phyloP scores from a whole-genome alignment of 2,329 filamentous ascomycete genomes.

The Aspergillus sp. region DNA sequence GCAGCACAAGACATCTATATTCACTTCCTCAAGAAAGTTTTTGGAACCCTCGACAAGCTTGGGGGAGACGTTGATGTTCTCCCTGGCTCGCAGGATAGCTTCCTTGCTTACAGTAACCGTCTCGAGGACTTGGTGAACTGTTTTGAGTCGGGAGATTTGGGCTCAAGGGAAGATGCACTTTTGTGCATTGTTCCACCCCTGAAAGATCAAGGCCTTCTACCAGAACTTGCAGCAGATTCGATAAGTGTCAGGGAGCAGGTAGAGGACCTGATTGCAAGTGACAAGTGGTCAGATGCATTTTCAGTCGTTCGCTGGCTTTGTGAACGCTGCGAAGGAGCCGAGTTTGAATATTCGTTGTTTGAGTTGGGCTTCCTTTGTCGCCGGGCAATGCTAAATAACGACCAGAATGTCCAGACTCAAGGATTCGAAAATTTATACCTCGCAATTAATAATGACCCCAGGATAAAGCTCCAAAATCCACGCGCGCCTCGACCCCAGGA shows the following conservation, averaged over 20 bases:
- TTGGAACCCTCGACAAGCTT: conserved; percentile 6
- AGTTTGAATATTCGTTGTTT: conserved; percentile 19
- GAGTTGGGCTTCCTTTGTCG: conserved; percentile 22
- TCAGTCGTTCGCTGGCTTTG: conserved; percentile 19
- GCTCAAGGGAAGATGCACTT: conserved; percentile 26
- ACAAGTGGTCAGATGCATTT: conserved; percentile 19
- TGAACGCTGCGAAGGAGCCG: conserved; percentile 14
- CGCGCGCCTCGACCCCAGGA: neutral
- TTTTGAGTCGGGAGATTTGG: conserved; percentile 19
- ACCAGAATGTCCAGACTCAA: conserved; percentile 3
- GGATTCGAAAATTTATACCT: conserved; percentile 3
- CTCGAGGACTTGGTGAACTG: conserved; percentile 20
- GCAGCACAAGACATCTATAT: conserved; percentile 31
- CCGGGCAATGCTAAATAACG: conserved; percentile 14
- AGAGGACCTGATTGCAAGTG: conserved; percentile 1
- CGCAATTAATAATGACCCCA: too few species aligned
- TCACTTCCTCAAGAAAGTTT: conserved; percentile 18
- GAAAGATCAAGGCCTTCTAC: conserved; percentile 11
- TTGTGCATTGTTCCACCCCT: conserved; percentile 27
- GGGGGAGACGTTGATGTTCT: conserved; percentile 13
- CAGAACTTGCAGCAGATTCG: conserved; percentile 16
- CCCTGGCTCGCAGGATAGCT: conserved; percentile 7
- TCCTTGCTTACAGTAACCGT: conserved; percentile 12
- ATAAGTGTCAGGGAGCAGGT: conserved; percentile 5
- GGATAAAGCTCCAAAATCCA: too few species aligned